Conservation (phyloP, 2,329 filamentous ascomycete species). For the Pseudonectria buxi region DNA sequence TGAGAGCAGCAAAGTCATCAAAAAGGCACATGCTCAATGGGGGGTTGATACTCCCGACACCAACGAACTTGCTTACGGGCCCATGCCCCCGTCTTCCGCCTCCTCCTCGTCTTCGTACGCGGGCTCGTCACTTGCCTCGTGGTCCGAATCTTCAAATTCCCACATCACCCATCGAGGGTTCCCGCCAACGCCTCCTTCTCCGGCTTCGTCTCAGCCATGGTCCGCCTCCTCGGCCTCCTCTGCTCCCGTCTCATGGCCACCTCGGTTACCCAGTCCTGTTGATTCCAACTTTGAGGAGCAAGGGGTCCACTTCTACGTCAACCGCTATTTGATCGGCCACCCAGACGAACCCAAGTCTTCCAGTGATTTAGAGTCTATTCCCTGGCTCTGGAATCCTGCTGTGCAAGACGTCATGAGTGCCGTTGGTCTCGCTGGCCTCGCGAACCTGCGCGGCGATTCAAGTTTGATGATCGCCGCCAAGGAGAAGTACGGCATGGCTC, state of each 20-base stretch:
- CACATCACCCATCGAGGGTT: background rate
- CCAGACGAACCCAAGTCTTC: slow-evolving; percentile 40
- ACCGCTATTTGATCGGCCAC: slow-evolving; percentile 44
- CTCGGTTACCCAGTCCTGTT: slow-evolving; percentile 26
- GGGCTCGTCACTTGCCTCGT: slow-evolving; percentile 7
- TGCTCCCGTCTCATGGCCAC: slow-evolving; percentile 2
- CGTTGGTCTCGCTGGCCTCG: slow-evolving; percentile 51
- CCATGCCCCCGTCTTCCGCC: slow-evolving; percentile 13
- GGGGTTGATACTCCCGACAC: slow-evolving; percentile 26
- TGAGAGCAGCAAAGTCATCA: slow-evolving; percentile 56
- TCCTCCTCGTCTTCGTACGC: slow-evolving; percentile 5
- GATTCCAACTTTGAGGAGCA: slow-evolving; percentile 38
- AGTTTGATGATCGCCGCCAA: slow-evolving; percentile 40
- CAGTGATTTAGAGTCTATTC: slow-evolving; percentile 29
- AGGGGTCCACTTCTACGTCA: slow-evolving; percentile 45
- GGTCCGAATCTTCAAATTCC: background rate
- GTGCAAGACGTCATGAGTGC: slow-evolving; percentile 47
- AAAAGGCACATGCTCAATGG: slow-evolving; percentile 50
- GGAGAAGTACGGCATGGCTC: slow-evolving; percentile 46
- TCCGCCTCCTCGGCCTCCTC: slow-evolving; percentile 1
- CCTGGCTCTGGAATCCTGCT: slow-evolving; percentile 32
- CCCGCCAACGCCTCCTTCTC: slow-evolving; percentile 4
- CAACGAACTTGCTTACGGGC: slow-evolving; percentile 8
- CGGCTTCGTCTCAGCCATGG: slow-evolving; percentile 5
- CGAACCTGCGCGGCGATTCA: slow-evolving; percentile 43